These are phyloP conservation scores for peach (Prunus persica) DNA, from an alignment of 306 rosid species.

Conservation along the genomic window Prunus_persica_NCBIv2 NC_034009.1:40661001-40661500, in stretches of 20 bases:
- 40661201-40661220: conserved; percentile 82
- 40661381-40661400: conserved; percentile 57
- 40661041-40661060: conserved; percentile 2
- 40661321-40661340: conserved; percentile 96
- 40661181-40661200: conserved; percentile 49
- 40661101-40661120: conserved; percentile 82
- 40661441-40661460: conserved; percentile 79
- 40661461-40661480: conserved; percentile 72
- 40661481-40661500: conserved; percentile 64
- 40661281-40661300: background rate
- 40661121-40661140: conserved; percentile 84
- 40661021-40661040: conserved; percentile 10
- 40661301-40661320: conserved; percentile 35
- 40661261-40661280: conserved; percentile 7
- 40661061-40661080: conserved; percentile 4
- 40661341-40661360: conserved; percentile 74
- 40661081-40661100: conserved; percentile 83
- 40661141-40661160: conserved; percentile 71
- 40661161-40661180: conserved; percentile 89
- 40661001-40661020: conserved; percentile 21
- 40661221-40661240: conserved; percentile 25
- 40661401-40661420: conserved; percentile 67
- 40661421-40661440: conserved; percentile 73
- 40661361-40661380: conserved; percentile 58
- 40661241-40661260: conserved; percentile 3